Evolutionary conservation across 192 early-diverging fungal species (phyloP), one percentile per base, ranked within the genome.

Genomic region (Coemansia sp.): DNA sequence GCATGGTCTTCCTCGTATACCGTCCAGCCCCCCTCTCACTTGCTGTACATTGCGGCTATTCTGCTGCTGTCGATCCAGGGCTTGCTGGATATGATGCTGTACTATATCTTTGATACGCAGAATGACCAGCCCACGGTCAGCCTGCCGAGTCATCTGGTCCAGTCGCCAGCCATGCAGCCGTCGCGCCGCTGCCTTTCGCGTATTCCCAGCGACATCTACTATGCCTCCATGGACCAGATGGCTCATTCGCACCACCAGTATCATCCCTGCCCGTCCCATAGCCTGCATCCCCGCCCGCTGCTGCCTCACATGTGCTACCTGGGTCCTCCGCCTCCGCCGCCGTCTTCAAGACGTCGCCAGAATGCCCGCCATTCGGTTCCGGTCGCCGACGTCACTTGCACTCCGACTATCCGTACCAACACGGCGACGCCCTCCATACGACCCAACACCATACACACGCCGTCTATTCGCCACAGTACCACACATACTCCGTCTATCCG

Each of bases 51-150:
- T 2, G 58, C 34, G 0, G 72, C 72, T 1, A 58, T 62, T 6
- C 57, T 75, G 7, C 11, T 75, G 30, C 54, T 75, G 11, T 75
- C 72, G 10, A 44, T 53, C 2, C 72, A 75, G 53, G 72, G 72
- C 3, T 23, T 60, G 1, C 18, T 75, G 39, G 72, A 68, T 16
- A 75, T 75, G 72, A 53, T 66, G 23, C 37, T 76, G 21, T 76
- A 76, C 45, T 60, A 69, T 53, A 61, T 69, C 0, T 76, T 69
- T 50, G 72, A 76, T 38, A 76, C 62, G 39, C 72, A 76, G 9
- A 42, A 58, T 14, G 57, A 76, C 15, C 40, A 47, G 7, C 58
- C 72, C 5, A 53, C 57, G 4, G 41, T 63, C 18, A 69, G 66
- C 38, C 50, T 73, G 36, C 60, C 64, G 6, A 57, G 53, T 56